Percentiles rank a stretch among this genome's conserved stretches.
phyloP scores from a whole-genome alignment of 176 grass and related monocot species.

The Raddia distichophylla region DNA sequence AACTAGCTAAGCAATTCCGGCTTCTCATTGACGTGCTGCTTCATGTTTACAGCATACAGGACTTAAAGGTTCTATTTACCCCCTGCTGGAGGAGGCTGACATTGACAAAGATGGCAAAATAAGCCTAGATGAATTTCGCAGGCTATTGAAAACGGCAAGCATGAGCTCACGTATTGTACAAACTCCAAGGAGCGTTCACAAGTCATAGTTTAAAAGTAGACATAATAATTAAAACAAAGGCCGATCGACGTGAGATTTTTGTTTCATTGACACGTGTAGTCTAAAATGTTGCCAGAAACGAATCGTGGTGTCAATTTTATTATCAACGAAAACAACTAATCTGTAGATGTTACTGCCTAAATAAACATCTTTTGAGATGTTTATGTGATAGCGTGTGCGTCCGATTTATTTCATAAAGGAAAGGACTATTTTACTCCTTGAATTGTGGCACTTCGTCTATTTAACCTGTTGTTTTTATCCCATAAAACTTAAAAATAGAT shows the following conservation, averaged over 20 bases:
- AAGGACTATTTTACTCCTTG: no score
- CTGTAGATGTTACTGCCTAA: neutral
- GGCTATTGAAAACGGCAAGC: slow-evolving; percentile 88
- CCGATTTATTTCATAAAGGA: neutral
- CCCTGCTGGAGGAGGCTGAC: slow-evolving; percentile 83
- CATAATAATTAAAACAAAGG: slow-evolving; percentile 14
- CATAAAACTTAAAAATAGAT: no score
- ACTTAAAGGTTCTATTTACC: slow-evolving; percentile 87
- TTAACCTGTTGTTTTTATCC: no score
- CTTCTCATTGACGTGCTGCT: slow-evolving; percentile 23
- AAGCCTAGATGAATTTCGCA: slow-evolving; percentile 93
- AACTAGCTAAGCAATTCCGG: neutral
- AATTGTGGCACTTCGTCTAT: no score
- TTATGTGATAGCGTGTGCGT: neutral
- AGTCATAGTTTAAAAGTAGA: slow-evolving; percentile 16
- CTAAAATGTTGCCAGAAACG: slow-evolving; percentile 7
- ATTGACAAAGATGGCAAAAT: slow-evolving; percentile 96
- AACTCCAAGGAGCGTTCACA: slow-evolving; percentile 37
- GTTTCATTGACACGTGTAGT: slow-evolving; percentile 29
- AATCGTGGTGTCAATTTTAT: slow-evolving; percentile 32
- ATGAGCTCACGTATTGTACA: slow-evolving; percentile 70
- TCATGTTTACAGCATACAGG: slow-evolving; percentile 66
- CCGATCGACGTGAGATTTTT: slow-evolving; percentile 1
- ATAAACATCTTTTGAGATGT: neutral
- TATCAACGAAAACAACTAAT: neutral